Conservation (phyloP, 2,329 filamentous ascomycete genomes). For the Curvularia eragrostidis region DNA sequence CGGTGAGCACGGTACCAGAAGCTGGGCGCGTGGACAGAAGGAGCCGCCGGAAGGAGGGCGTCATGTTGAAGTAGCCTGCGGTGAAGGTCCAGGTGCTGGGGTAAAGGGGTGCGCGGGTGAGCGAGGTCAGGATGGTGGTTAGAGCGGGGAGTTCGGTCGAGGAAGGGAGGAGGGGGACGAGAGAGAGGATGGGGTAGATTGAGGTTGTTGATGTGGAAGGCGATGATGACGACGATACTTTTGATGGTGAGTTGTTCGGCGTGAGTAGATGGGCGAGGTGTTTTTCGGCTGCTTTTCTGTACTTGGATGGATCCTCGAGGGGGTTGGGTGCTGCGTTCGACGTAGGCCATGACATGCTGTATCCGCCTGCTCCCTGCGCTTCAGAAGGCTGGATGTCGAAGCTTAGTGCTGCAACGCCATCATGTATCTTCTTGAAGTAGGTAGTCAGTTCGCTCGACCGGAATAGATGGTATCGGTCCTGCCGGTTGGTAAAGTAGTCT, state of each 20-base stretch:
- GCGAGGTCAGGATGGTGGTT: constrained; percentile 74
- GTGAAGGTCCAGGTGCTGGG: constrained; percentile 92
- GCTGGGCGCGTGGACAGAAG: constrained; percentile 75
- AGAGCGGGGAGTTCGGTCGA: constrained; percentile 90
- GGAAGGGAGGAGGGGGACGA: constrained; percentile 83
- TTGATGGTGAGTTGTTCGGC: constrained; percentile 47
- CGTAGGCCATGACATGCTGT: constrained; percentile 73
- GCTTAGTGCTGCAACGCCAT: constrained; percentile 78
- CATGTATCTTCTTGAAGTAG: constrained; percentile 81
- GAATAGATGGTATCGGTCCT: constrained; percentile 94
- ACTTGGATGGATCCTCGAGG: constrained; percentile 70
- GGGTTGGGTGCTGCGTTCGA: constrained; percentile 79
- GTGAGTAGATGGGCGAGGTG: constrained; percentile 72
- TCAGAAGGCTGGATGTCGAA: constrained; percentile 74
- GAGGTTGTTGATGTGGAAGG: constrained; percentile 54
- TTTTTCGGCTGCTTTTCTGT: constrained; percentile 71
- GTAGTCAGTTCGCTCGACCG: constrained; percentile 78
- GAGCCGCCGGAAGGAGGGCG: constrained; percentile 78
- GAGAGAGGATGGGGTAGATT: constrained; percentile 86
- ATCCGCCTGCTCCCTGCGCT: constrained; percentile 57
- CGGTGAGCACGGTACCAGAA: constrained; percentile 85
- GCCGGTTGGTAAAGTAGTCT: constrained; percentile 95
- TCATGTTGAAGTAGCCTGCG: constrained; percentile 98
- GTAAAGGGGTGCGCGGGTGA: constrained; percentile 68
- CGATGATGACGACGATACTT: background rate